These are phyloP conservation scores for Epithele typhae DNA, from an alignment of 768 basidiomycete genomes.

Conservation along the genomic window DNA sequence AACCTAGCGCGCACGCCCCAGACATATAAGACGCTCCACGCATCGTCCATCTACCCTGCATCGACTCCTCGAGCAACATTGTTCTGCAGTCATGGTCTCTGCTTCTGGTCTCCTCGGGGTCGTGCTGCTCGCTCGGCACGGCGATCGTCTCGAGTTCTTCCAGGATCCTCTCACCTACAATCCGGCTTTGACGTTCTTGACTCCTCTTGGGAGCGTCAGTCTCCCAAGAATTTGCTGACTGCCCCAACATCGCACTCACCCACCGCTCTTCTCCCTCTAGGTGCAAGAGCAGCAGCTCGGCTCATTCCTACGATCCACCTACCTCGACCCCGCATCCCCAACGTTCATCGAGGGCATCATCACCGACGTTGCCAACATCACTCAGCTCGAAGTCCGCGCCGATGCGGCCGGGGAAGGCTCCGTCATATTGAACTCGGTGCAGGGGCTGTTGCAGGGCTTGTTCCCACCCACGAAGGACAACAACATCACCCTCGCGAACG, in stretches of 20 bases:
- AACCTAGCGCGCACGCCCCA: too few relatives aligned
- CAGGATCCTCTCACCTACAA: constrained; percentile 23
- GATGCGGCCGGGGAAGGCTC: constrained; percentile 65
- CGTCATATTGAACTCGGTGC: constrained; percentile 57
- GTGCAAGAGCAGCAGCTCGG: constrained; percentile 42
- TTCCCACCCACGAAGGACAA: constrained; percentile 42
- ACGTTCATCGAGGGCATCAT: constrained; percentile 41
- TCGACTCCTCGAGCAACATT: not conserved
- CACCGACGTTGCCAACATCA: constrained; percentile 29
- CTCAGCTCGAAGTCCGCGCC: constrained; percentile 46
- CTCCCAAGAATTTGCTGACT: too few relatives aligned
- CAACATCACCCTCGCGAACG: constrained; percentile 58
- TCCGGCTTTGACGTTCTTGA: constrained; percentile 17
- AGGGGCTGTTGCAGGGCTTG: constrained; percentile 63
- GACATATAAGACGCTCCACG: too few relatives aligned
- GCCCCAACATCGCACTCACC: constrained; percentile 4
- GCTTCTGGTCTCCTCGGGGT: constrained; percentile 13
- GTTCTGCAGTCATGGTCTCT: not conserved
- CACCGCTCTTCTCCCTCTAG: too few relatives aligned
- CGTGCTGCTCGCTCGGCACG: constrained; percentile 20
- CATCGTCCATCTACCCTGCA: too few relatives aligned
- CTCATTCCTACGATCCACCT: constrained; percentile 40
- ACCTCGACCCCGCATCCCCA: constrained; percentile 48
- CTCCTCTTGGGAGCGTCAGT: constrained; percentile 19
- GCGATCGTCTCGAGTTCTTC: constrained; percentile 23